Evolutionary conservation across 345 rosid species (phyloP).

Genomic region (Citrus inodora): DNA sequence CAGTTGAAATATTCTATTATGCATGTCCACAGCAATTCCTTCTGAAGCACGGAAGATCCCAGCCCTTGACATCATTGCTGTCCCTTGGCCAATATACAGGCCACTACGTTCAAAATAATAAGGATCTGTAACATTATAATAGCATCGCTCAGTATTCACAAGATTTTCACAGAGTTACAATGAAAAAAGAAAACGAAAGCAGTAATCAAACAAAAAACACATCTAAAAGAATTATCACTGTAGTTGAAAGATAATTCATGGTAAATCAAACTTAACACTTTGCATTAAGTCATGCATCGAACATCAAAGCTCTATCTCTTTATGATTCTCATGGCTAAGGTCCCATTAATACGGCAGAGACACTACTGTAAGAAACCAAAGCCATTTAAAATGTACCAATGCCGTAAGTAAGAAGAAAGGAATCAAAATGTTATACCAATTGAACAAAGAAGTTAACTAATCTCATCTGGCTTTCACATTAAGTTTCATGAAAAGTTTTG

Average conservation of each 20-base stretch:
- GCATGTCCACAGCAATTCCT: constrained; percentile 92
- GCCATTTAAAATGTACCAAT: not conserved
- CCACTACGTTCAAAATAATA: constrained; percentile 66
- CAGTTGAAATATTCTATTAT: constrained; percentile 61
- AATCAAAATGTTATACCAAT: not conserved
- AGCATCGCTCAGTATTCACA: constrained; percentile 9
- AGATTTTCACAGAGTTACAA: constrained; percentile 4
- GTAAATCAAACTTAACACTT: not conserved
- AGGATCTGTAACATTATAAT: constrained; percentile 59
- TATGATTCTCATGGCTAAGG: not conserved
- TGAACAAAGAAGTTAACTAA: not conserved
- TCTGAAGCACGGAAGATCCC: constrained; percentile 78
- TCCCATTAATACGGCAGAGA: not conserved
- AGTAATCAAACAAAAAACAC: not conserved
- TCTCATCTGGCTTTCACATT: not conserved
- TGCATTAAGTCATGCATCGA: not conserved
- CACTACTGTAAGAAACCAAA: not conserved
- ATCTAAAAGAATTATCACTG: not conserved
- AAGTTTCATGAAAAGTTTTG: not conserved
- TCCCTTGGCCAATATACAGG: constrained; percentile 93
- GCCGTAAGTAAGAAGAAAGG: not conserved
- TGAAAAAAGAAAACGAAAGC: not conserved
- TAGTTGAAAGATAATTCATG: not conserved
- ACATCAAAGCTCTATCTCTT: not conserved
- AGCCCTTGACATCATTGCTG: constrained; percentile 81